These are phyloP conservation scores for Knoxdaviesia proteae DNA, from an alignment of 2,329 filamentous ascomycete species.

Conservation along the genomic window DNA sequence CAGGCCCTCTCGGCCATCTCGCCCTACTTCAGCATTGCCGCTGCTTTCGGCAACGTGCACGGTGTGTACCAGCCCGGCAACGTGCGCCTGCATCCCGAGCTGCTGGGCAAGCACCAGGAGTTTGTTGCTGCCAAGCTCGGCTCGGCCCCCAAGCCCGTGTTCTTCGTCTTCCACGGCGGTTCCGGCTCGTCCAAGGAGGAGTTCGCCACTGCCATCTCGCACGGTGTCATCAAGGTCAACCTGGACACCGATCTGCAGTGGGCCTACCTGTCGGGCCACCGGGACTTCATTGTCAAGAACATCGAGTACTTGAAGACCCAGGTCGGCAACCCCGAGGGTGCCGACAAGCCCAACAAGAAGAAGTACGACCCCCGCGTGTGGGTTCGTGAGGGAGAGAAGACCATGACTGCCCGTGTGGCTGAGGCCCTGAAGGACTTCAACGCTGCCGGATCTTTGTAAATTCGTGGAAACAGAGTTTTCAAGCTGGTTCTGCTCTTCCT, in stretches of 20 bases:
- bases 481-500: too few species aligned
- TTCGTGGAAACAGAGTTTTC: too few species aligned
- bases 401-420: slow-evolving; percentile 64
- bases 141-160: slow-evolving; percentile 73
- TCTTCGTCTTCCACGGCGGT: slow-evolving; percentile 98
- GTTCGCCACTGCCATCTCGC: slow-evolving; percentile 69
- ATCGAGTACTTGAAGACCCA: slow-evolving; percentile 76
- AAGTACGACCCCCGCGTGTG: slow-evolving; percentile 61
- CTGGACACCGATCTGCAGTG: slow-evolving; percentile 95
- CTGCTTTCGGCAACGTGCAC: slow-evolving; percentile 96
- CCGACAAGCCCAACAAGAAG: slow-evolving; percentile 99
- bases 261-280: slow-evolving; percentile 78
- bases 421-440: slow-evolving; percentile 84
- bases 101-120: slow-evolving; percentile 88
- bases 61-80: slow-evolving; percentile 38
- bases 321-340: slow-evolving; percentile 87
- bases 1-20: slow-evolving; percentile 67
- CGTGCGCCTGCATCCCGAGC: slow-evolving; percentile 87
- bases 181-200: slow-evolving; percentile 80
- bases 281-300: slow-evolving; percentile 83
- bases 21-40: slow-evolving; percentile 93
- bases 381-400: slow-evolving; percentile 94
- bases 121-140: slow-evolving; percentile 66
- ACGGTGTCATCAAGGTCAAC: slow-evolving; percentile 98
- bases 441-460: slow-evolving; percentile 56